phyloP scores from a whole-genome alignment of 2,329 filamentous ascomycete genomes.

The Drechslerella coelobrocha region DNA sequence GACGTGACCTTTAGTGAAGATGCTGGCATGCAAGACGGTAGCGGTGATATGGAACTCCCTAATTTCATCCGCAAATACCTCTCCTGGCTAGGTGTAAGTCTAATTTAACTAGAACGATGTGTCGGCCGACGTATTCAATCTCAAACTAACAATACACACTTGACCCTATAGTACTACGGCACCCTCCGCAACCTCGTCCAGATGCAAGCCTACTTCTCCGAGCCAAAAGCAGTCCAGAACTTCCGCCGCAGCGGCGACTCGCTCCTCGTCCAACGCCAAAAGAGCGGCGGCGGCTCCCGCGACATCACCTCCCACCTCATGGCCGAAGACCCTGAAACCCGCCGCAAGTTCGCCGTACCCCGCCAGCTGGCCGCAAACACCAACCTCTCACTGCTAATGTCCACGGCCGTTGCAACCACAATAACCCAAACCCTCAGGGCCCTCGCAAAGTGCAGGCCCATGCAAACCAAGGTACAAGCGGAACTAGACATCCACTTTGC shows the following conservation, averaged over 20 bases:
- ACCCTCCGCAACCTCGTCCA: constrained; percentile 35
- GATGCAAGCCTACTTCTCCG: constrained; percentile 30
- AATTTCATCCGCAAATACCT: constrained; percentile 27
- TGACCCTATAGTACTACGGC: constrained; percentile 21
- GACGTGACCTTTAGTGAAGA: constrained; percentile 35
- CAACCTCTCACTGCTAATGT: constrained; percentile 26
- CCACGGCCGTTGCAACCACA: constrained; percentile 16
- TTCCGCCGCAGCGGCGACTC: constrained; percentile 33
- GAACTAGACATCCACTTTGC: constrained; percentile 32
- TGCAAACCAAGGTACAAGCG: constrained; percentile 25
- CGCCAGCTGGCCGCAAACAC: constrained; percentile 43
- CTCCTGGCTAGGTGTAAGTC: constrained; percentile 34
- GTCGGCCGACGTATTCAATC: not conserved
- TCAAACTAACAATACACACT: not conserved
- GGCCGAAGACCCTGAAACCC: constrained; percentile 30
- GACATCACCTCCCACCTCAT: constrained; percentile 44
- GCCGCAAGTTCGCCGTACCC: constrained; percentile 31
- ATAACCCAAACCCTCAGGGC: constrained; percentile 35
- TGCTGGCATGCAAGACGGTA: constrained; percentile 33
- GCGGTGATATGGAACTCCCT: constrained; percentile 10
- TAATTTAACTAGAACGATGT: not conserved
- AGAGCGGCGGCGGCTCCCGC: constrained; percentile 9
- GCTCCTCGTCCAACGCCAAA: constrained; percentile 38
- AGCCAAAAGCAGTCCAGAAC: constrained; percentile 7
- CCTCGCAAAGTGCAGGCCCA: constrained; percentile 17